phyloP scores from a whole-genome alignment of 2,329 filamentous ascomycete species.

The Calonectria pauciramosa region DNA sequence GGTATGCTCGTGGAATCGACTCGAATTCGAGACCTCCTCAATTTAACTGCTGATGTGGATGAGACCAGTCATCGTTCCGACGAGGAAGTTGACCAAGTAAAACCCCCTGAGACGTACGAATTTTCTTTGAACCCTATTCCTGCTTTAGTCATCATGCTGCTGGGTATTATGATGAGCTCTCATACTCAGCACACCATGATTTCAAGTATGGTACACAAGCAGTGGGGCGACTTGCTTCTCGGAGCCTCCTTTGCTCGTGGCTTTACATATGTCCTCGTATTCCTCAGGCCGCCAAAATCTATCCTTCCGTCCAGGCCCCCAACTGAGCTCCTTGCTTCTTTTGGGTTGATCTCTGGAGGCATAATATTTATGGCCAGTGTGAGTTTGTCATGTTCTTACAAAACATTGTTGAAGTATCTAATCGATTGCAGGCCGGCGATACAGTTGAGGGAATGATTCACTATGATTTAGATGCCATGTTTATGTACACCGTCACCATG shows the following conservation, averaged over 20 bases:
- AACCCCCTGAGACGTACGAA: slow-evolving; percentile 75
- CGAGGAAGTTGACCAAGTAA: slow-evolving; percentile 63
- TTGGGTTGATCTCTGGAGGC: slow-evolving; percentile 89
- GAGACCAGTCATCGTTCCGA: slow-evolving; percentile 53
- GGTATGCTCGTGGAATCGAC: slow-evolving; percentile 89
- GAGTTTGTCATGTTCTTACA: slow-evolving; percentile 54
- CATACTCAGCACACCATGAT: slow-evolving; percentile 89
- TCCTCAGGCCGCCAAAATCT: slow-evolving; percentile 84
- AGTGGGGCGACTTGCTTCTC: slow-evolving; percentile 90
- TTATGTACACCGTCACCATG: slow-evolving; percentile 90
- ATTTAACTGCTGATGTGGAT: slow-evolving; percentile 61
- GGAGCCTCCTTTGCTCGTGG: slow-evolving; percentile 84
- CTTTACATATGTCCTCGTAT: slow-evolving; percentile 84
- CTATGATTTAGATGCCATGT: slow-evolving; percentile 89
- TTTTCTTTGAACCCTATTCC: slow-evolving; percentile 92
- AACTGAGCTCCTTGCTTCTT: slow-evolving; percentile 88
- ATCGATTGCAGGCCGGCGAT: slow-evolving; percentile 73
- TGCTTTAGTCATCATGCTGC: slow-evolving; percentile 84
- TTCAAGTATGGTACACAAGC: slow-evolving; percentile 91
- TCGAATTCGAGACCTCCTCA: slow-evolving; percentile 76
- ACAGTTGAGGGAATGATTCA: slow-evolving; percentile 82
- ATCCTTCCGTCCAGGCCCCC: slow-evolving; percentile 87
- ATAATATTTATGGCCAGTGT: slow-evolving; percentile 94
- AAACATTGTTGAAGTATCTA: slow-evolving; percentile 26
- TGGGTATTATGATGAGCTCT: slow-evolving; percentile 95